Percentiles rank a stretch among this genome's conserved stretches.
Conservation (phyloP, 2,329 filamentous ascomycete species). For the Talaromyces sp. region DNA sequence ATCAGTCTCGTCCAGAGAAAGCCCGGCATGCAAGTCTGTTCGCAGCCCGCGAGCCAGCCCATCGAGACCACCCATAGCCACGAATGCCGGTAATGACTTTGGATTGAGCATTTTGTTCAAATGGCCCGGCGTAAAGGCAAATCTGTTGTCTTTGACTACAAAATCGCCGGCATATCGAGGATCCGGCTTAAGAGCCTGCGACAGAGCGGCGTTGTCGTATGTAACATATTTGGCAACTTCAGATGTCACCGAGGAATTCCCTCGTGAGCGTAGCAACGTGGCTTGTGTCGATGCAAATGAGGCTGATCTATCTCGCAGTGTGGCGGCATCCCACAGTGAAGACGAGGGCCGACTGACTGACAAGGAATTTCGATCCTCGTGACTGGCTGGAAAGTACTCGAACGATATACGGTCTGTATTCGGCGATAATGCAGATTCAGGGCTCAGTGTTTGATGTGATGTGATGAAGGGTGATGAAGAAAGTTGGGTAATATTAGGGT, state of each 20-base stretch:
- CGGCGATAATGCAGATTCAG: not conserved
- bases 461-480: not conserved
- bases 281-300: constrained; percentile 16
- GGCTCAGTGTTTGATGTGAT: not conserved
- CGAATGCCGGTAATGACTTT: constrained; percentile 77
- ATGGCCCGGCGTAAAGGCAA: constrained; percentile 66
- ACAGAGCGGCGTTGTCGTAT: constrained; percentile 33
- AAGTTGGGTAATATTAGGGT: not conserved
- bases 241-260: constrained; percentile 24
- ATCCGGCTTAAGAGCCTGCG: constrained; percentile 67
- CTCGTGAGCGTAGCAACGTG: constrained; percentile 27
- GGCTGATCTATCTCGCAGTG: not conserved
- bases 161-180: constrained; percentile 72
- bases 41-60: constrained; percentile 76
- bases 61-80: constrained; percentile 67
- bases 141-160: constrained; percentile 69
- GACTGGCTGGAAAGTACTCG: not conserved
- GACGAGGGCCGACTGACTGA: not conserved
- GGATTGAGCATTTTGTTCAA: constrained; percentile 84
- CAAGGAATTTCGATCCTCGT: not conserved
- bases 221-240: constrained; percentile 13
- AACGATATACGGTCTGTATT: not conserved
- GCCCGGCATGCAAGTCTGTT: constrained; percentile 63
- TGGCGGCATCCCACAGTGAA: constrained; percentile 1
- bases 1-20: constrained; percentile 68